Conservation (phyloP, 257 asterid species). For the Primulina huaijiensis region DNA sequence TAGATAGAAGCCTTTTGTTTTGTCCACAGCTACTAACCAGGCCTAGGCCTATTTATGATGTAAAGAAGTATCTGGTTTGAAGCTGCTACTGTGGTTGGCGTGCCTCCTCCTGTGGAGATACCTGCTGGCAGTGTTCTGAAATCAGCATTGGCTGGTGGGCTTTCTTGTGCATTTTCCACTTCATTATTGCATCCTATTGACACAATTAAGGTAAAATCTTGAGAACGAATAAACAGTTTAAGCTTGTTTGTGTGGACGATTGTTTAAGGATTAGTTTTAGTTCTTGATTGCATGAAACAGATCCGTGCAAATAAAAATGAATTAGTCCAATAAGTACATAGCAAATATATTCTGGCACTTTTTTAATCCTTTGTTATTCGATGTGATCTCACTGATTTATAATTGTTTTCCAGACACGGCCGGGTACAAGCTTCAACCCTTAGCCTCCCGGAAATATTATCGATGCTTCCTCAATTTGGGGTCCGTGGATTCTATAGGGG, state of each 20-base stretch:
- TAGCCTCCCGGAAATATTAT: slow-evolving; percentile 68
- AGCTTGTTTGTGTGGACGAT: not conserved
- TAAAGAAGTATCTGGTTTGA: slow-evolving; percentile 95
- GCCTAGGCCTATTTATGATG: slow-evolving; percentile 16
- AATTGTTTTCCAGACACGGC: slow-evolving; percentile 66
- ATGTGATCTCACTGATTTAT: slow-evolving; percentile 40
- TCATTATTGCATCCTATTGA: slow-evolving; percentile 88
- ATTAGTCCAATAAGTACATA: slow-evolving; percentile 23
- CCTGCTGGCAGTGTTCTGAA: slow-evolving; percentile 92
- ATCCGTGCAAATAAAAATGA: slow-evolving; percentile 9
- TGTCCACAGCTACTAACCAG: slow-evolving; percentile 16
- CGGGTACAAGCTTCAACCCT: slow-evolving; percentile 96
- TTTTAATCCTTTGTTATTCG: slow-evolving; percentile 25
- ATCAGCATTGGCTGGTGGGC: slow-evolving; percentile 97
- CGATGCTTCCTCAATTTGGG: slow-evolving; percentile 90
- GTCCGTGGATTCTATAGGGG: slow-evolving; percentile 81
- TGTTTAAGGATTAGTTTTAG: slow-evolving; percentile 3
- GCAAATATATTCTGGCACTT: slow-evolving; percentile 23
- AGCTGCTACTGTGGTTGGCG: slow-evolving; percentile 98
- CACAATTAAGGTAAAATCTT: slow-evolving; percentile 67
- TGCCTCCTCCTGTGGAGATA: slow-evolving; percentile 89
- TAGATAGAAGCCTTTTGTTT: not conserved
- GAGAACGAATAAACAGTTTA: not conserved
- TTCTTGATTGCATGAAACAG: slow-evolving; percentile 6
- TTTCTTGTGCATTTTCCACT: slow-evolving; percentile 93